Percentiles rank a stretch among this genome's conserved stretches.
These are phyloP conservation scores for Aspergillus pseudoviridinutans DNA, from an alignment of 2,329 filamentous ascomycete species.

Conservation along the genomic window DNA sequence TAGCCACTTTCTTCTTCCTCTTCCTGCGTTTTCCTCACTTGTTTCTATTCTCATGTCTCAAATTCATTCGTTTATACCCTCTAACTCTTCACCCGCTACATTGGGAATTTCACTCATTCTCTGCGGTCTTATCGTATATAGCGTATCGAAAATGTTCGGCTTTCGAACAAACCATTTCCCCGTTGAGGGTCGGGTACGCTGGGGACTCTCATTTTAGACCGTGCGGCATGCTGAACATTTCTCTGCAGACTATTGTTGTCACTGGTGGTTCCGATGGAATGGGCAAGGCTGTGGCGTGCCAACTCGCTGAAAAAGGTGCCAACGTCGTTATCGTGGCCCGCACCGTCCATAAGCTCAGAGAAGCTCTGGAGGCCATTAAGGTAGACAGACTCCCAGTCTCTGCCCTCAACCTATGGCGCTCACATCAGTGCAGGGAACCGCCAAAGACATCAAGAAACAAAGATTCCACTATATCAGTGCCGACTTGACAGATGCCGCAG, in stretches of 20 bases:
- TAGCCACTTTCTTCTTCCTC: slow-evolving; percentile 9
- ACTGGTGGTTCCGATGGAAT: slow-evolving; percentile 93
- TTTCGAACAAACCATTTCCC: slow-evolving; percentile 67
- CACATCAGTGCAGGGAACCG: slow-evolving; percentile 52
- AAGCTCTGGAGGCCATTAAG: slow-evolving; percentile 62
- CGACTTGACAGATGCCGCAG: slow-evolving; percentile 69
- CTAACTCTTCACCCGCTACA: slow-evolving; percentile 21
- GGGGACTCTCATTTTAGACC: background rate
- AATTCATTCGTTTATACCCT: slow-evolving; percentile 1
- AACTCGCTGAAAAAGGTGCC: slow-evolving; percentile 78
- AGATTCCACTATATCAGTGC: slow-evolving; percentile 80
- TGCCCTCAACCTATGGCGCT: slow-evolving; percentile 8
- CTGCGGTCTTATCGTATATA: slow-evolving; percentile 31
- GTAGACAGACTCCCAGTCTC: slow-evolving; percentile 37
- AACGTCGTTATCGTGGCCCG: slow-evolving; percentile 83
- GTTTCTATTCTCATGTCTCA: slow-evolving; percentile 17
- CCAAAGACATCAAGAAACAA: slow-evolving; percentile 63
- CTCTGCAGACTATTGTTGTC: slow-evolving; percentile 70
- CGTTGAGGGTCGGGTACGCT: slow-evolving; percentile 73
- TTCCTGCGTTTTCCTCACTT: slow-evolving; percentile 13
- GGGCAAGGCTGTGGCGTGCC: slow-evolving; percentile 69
- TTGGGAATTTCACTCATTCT: slow-evolving; percentile 31
- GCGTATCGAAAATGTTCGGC: slow-evolving; percentile 36
- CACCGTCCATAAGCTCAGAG: slow-evolving; percentile 68
- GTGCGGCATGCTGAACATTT: background rate